Conservation (phyloP, 768 basidiomycete genomes). For the Mycena crocata region DNA sequence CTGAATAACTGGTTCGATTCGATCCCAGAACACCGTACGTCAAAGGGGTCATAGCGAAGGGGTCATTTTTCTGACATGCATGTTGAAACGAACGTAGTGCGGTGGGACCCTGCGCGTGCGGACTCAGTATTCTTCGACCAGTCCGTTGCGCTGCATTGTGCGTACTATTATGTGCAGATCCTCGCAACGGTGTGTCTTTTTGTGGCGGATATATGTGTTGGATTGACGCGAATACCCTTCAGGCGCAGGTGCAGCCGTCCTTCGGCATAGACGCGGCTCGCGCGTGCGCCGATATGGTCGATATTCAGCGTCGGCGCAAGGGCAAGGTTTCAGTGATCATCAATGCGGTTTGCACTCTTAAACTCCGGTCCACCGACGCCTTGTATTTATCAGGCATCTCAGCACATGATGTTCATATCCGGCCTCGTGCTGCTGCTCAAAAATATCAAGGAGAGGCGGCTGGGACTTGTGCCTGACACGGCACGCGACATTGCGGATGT, state of each 20-base stretch:
- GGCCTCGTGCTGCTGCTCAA: constrained; percentile 72
- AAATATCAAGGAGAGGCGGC: constrained; percentile 70
- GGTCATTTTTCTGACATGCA: constrained; percentile 60
- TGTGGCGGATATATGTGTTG: neutral
- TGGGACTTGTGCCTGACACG: constrained; percentile 58
- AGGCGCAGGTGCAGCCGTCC: neutral
- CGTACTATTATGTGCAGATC: constrained; percentile 68
- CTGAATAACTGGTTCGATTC: constrained; percentile 63
- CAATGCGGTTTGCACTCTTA: constrained; percentile 37
- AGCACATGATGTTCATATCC: constrained; percentile 52
- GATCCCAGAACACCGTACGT: constrained; percentile 53
- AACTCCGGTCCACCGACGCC: neutral
- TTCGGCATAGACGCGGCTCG: constrained; percentile 66
- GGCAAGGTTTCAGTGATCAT: constrained; percentile 44
- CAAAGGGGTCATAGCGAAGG: too few species aligned
- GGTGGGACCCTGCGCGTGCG: constrained; percentile 54
- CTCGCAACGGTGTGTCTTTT: constrained; percentile 47
- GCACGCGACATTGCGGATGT: constrained; percentile 68
- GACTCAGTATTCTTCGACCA: constrained; percentile 61
- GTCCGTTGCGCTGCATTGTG: constrained; percentile 57
- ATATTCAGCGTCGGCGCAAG: constrained; percentile 54
- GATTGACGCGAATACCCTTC: neutral
- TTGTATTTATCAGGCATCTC: constrained; percentile 18
- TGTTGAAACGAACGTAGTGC: constrained; percentile 40
- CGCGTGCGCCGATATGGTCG: constrained; percentile 78